Evolutionary conservation across 73 alveolate genomes (phyloP).

Genomic region (Durusdinium trenchii): DNA sequence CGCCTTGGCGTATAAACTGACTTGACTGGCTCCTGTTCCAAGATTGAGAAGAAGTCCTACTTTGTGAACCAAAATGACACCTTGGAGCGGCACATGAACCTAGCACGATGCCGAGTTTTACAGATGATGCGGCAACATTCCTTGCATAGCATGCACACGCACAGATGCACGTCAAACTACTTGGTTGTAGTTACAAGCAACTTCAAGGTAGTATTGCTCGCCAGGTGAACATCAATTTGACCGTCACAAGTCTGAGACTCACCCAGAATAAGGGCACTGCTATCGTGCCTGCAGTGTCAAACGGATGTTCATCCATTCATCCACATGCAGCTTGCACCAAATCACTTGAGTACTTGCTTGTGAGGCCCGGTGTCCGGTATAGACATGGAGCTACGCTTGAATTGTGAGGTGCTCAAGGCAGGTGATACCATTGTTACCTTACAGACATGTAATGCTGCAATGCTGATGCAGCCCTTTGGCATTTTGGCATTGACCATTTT

Average conservation of each 20-base stretch:
- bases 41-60: conserved; percentile 85
- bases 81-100: conserved; percentile 73
- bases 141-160: too few relatives aligned
- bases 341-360: background rate
- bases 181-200: too few relatives aligned
- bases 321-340: too few relatives aligned
- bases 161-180: too few relatives aligned
- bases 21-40: too few relatives aligned
- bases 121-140: background rate
- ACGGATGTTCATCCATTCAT: too few relatives aligned
- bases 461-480: too few relatives aligned
- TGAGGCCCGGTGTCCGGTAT: conserved; percentile 52
- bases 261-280: background rate
- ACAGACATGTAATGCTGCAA: too few relatives aligned
- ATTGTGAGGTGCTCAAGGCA: conserved; percentile 82
- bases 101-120: background rate
- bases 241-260: conserved; percentile 22
- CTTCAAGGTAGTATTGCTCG: too few relatives aligned
- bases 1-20: too few relatives aligned
- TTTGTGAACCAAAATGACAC: conserved; percentile 73
- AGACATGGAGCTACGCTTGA: conserved; percentile 56
- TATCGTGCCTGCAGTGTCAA: background rate
- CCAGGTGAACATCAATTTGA: conserved; percentile 70
- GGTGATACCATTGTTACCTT: background rate
- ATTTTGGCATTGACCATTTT: too few relatives aligned